Percentiles rank a stretch among this genome's conserved stretches.
phyloP scores from a whole-genome alignment of 306 rosid genomes.

The Castanospermum australe region DNA sequence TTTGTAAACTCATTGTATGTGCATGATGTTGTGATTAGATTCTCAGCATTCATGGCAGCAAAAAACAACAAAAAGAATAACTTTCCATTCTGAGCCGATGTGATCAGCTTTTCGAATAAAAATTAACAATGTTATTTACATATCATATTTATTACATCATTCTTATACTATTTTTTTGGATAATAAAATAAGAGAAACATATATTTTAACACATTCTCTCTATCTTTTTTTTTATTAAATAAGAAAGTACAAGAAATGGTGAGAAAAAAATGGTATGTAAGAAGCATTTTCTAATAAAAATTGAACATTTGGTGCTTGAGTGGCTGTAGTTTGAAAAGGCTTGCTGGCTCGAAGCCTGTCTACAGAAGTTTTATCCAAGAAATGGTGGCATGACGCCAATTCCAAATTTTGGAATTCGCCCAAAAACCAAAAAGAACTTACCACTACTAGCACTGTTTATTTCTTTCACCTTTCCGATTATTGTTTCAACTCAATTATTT shows the following conservation, averaged over 20 bases:
- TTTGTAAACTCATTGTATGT: not conserved
- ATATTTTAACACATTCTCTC: too few species aligned
- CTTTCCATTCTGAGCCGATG: not conserved
- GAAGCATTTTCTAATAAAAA: too few species aligned
- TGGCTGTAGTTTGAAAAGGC: not conserved
- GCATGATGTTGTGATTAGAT: not conserved
- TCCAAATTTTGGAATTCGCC: slow-evolving; percentile 13
- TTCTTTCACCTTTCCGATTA: not conserved
- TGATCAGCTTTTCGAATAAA: not conserved
- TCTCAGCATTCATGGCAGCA: not conserved
- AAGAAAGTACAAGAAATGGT: too few species aligned
- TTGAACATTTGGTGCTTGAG: not conserved
- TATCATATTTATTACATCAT: too few species aligned
- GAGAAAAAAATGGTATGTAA: too few species aligned
- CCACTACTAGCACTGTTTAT: not conserved
- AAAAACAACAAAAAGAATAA: not conserved
- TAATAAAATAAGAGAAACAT: too few species aligned
- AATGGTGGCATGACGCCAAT: slow-evolving; percentile 9
- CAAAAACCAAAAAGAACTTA: not conserved
- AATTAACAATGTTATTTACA: too few species aligned
- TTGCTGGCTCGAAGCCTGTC: too few species aligned
- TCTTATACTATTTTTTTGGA: too few species aligned
- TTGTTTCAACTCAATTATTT: not conserved
- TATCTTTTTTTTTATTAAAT: too few species aligned
- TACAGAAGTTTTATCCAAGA: too few species aligned